Evolutionary conservation across 2,329 filamentous ascomycete species (phyloP).

Genomic region (Beauveria asiatica): DNA sequence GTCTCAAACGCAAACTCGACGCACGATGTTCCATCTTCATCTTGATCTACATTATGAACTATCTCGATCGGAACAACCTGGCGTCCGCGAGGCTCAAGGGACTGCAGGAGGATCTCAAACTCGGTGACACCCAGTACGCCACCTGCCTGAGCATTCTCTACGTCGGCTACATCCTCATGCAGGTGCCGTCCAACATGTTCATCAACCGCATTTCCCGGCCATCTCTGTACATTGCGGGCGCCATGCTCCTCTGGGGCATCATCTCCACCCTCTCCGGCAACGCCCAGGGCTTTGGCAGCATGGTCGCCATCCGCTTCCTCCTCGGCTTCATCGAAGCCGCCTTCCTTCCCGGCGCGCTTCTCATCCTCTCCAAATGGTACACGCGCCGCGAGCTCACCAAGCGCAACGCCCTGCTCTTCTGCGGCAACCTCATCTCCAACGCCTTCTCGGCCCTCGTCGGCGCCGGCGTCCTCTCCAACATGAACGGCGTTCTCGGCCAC

Average conservation of each 20-base stretch:
- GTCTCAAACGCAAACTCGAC: conserved; percentile 63
- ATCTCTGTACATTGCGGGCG: conserved; percentile 40
- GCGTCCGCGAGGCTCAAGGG: conserved; percentile 58
- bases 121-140: conserved; percentile 52
- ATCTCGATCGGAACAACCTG: conserved; percentile 61
- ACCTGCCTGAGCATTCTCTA: conserved; percentile 58
- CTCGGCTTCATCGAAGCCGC: conserved; percentile 56
- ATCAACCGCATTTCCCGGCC: conserved; percentile 46
- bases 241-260: conserved; percentile 52
- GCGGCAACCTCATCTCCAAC: conserved; percentile 51
- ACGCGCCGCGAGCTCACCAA: conserved; percentile 48
- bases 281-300: conserved; percentile 41
- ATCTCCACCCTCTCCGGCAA: conserved; percentile 49
- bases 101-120: conserved; percentile 49
- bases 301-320: conserved; percentile 50
- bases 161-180: conserved; percentile 58
- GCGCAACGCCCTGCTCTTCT: conserved; percentile 50
- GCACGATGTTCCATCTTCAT: conserved; percentile 58
- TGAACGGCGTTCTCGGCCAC: conserved; percentile 46
- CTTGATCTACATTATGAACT: conserved; percentile 69
- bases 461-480: conserved; percentile 49
- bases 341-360: conserved; percentile 54
- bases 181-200: conserved; percentile 50
- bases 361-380: conserved; percentile 60
- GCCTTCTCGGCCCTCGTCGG: conserved; percentile 52